Evolutionary conservation across 108 stramenopile species (phyloP), one percentile per base, ranked within the genome.

Genomic region (Chaetoceros tenuissimus): DNA sequence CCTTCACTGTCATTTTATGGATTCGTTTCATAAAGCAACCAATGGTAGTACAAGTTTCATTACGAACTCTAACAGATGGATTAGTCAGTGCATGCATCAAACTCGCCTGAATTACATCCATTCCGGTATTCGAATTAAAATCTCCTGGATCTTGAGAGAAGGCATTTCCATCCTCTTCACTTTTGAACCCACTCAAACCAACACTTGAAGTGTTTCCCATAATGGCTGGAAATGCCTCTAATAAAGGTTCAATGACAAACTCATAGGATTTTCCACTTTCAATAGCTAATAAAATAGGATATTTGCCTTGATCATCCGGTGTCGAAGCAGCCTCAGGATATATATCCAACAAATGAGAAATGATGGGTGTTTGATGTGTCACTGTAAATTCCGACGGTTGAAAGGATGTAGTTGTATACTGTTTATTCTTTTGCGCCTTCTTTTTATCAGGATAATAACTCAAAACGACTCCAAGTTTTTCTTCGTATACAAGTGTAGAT

Each of bases 221-320:
- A n/a, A n/a, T n/a, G n/a, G n/a, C 60, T 2, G 74, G 58, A 51
- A 49, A 72, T 10, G 71, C 71, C 23, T 77, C 60, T 5, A 67
- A 48, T 27, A 77, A 51, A 20, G 75, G 71, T 2, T 63, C 68
- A 8, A 73, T 61, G 26, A 66, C 66, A 5, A 55, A 60, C 27
- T 73, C 70, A 72, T 73, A 78, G 8, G 69, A 54, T 46, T 78
- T 73, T 18, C 77, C 77, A 55, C 62, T 50, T 48, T 78, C 77
- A 8, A 78, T 49, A 3, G 72, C 77, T 57, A 78, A 31, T 19
- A 74, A 64, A 31, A 78, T 55, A 10, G 77, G 77, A 1, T 74
- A 48, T 40, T 78, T 73, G 16, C 73, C 73, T 21, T 50, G 40
- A 43, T 40, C 45, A 31, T 78, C 77, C 1, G 66, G 55, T 1